Base-by-base conservation (phyloP, 192 early-diverging fungal genomes). In the Gaertneriomyces semiglobifer region DNA sequence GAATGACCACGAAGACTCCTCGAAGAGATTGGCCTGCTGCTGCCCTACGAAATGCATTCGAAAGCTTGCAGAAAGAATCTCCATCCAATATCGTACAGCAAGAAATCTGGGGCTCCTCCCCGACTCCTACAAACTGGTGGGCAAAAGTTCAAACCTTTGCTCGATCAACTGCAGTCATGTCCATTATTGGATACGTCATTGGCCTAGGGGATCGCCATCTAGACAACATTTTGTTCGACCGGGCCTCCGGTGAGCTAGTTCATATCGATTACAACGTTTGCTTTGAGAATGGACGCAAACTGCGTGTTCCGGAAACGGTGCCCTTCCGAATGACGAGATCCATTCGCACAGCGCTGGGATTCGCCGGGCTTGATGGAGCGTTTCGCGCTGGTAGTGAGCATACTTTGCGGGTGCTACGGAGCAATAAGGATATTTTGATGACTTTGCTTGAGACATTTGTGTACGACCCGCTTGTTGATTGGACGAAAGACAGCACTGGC, bases 211-310 rank as follows among this genome's bases (percentile, higher is more conserved):
- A 89, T 58, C 80, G 90, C 4, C 90, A 91, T 72, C 74, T 91
- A 52, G 90, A 89, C 68, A 91, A 91, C 68, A 79, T 90, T 19
- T 62, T 91, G 52, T 48, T 90, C 6, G 77, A 86, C 65, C 46
- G 61, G 0, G 12, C 46, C 12, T 51, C 43, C 4, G 87, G 86
- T 0, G 78, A 77, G 10, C 67, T 91, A 45, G 71, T 91, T 48
- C 88, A 89, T 62, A 86, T 91, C 58, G 89, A 91, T 63, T 91
- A 80, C 64, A 91, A 89, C 63, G 85, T 91, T 7, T 86, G 87
- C 64, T 91, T 89, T 60, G 89, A 89, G 46, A 86, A 84, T 47
- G 89, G 89, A 6, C 40, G 63, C 1, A 65, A 78, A 3, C 74
- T 89, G 33, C 78, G 85, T 11, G 75, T 91, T 1, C 88, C 88